Evolutionary conservation across 768 basidiomycete species (phyloP), one percentile per base, ranked within the genome.

Genomic region (Podaxis pistillaris): DNA sequence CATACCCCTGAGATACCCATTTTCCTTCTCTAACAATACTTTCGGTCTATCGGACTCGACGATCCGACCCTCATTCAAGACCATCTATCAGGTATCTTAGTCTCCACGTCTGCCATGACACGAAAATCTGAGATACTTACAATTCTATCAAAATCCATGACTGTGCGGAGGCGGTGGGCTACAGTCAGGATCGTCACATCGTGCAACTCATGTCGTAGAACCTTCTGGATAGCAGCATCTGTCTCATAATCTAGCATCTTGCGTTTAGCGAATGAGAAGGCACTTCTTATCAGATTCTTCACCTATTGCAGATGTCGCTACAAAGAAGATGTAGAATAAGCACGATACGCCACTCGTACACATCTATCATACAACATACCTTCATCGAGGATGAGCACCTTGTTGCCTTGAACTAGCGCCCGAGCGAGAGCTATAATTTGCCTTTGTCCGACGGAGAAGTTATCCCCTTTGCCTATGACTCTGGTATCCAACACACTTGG

Each of bases 361-460:
- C 17, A 17, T 41, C 3, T 1, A 41, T 9, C 30, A 33, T 17
- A 41, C 17, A 17, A 41, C 40, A 41, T 41, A 72, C 86, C 86
- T 73, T 87, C 87, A 69, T 86, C 86, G 41, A 88, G 73, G 47
- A 89, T 83, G 52, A 89, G 79, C 36, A 89, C 75, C 50, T 84
- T 80, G 72, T 82, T 87, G 49, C 81, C 78, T 36, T 84, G 77
- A 11, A 88, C 74, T 64, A 88, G 79, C 2, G 87, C 87, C 38
- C 87, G 76, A 4, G 87, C 86, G 69, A 89, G 78, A 8, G 86
- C 86, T 52, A 89, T 79, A 52, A 89, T 80, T 67, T 93, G 91
- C 9, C 90, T 73, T 68, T 93, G 90, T 24, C 91, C 91, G 47
- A 89, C 86, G 1, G 88, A 89, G 65, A 93, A 83, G 69, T 93